phyloP scores from a whole-genome alignment of 2,329 filamentous ascomycete species.

The Ambrosiella xylebori region DNA sequence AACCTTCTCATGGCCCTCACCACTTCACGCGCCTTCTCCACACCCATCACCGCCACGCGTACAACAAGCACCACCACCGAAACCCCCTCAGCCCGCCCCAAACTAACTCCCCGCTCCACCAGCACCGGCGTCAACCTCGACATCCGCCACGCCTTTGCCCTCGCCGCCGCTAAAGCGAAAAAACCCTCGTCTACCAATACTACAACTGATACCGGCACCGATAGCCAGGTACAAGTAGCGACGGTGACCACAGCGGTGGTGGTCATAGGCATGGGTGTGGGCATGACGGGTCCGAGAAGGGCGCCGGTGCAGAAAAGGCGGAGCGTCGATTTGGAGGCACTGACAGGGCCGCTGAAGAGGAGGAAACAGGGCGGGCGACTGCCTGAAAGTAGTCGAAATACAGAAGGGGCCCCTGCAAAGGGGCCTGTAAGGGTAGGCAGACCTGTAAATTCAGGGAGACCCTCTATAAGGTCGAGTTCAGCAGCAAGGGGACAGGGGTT shows the following conservation, averaged over 20 bases:
- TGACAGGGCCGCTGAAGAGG: slow-evolving; percentile 7
- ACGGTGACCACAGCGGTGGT: background rate
- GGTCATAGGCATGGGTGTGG: too few species aligned
- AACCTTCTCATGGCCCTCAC: too few species aligned
- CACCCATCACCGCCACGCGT: too few species aligned
- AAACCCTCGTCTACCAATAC: background rate
- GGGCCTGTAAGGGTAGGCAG: too few species aligned
- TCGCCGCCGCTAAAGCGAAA: background rate
- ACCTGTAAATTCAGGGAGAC: too few species aligned
- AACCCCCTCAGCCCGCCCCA: background rate
- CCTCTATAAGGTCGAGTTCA: too few species aligned
- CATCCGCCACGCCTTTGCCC: slow-evolving; percentile 11
- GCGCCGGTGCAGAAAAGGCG: slow-evolving; percentile 7
- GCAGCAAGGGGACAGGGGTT: too few species aligned
- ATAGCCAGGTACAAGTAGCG: background rate
- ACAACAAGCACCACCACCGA: too few species aligned
- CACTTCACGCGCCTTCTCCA: too few species aligned
- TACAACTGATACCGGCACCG: background rate
- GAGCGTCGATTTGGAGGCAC: slow-evolving; percentile 8
- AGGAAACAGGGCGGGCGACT: background rate
- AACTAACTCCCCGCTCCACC: slow-evolving; percentile 3
- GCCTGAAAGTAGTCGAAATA: too few species aligned
- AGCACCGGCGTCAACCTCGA: slow-evolving; percentile 10
- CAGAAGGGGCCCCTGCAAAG: too few species aligned
- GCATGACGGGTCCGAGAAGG: too few species aligned